These are phyloP conservation scores for Pleurotus sapidus DNA, from an alignment of 768 basidiomycete species.

Conservation along the genomic window DNA sequence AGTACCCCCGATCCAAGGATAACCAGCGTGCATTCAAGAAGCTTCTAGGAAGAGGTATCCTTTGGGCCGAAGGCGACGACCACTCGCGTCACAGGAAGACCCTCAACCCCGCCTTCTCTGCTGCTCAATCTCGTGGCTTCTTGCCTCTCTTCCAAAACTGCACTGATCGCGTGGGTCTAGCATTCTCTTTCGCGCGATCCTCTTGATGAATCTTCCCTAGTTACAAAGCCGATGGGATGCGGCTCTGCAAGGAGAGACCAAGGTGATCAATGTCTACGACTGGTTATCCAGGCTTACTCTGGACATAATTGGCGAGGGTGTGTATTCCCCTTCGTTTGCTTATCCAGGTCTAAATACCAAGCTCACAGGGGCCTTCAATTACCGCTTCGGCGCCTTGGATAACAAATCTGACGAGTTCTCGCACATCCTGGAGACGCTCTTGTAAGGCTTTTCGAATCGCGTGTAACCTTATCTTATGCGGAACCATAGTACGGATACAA, in stretches of 20 bases:
- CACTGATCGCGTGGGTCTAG: slow-evolving; percentile 33
- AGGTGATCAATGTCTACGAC: slow-evolving; percentile 44
- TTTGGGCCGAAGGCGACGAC: slow-evolving; percentile 50
- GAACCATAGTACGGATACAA: neutral
- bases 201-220: slow-evolving; percentile 23
- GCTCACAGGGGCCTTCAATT: slow-evolving; percentile 46
- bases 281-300: slow-evolving; percentile 50
- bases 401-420: slow-evolving; percentile 49
- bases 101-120: slow-evolving; percentile 54
- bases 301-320: slow-evolving; percentile 51
- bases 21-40: slow-evolving; percentile 46
- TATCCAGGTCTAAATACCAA: neutral
- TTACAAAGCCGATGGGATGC: slow-evolving; percentile 50
- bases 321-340: neutral
- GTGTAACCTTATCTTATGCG: neutral
- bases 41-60: slow-evolving; percentile 48
- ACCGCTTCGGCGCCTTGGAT: slow-evolving; percentile 52
- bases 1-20: slow-evolving; percentile 48
- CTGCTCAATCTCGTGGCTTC: slow-evolving; percentile 36
- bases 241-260: slow-evolving; percentile 36
- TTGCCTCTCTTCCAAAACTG: slow-evolving; percentile 45
- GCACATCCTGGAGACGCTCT: slow-evolving; percentile 49
- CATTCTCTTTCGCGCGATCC: slow-evolving; percentile 16
- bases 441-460: slow-evolving; percentile 27
- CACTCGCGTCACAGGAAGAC: slow-evolving; percentile 53